Evolutionary conservation across 2,329 filamentous ascomycete species (phyloP), one percentile per base, ranked within the genome.

Genomic region (Venturia pyrina): DNA sequence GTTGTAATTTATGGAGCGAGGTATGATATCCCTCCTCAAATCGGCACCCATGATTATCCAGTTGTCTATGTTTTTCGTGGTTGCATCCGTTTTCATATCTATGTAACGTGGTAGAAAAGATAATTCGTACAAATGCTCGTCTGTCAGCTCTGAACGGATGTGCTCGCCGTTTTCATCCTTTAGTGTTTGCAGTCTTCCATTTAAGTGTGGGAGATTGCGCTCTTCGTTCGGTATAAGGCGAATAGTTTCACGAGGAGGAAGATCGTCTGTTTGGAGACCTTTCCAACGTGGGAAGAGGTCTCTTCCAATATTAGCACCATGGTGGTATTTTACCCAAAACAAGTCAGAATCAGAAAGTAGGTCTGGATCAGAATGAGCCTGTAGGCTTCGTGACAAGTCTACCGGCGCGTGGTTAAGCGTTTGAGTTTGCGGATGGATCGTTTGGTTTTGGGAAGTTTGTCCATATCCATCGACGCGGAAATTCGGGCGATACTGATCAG

Each of bases 31-130:
- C 37, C 28, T 59, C 32, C 53, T 59, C 28, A 59, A 24, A 37
- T 59, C 53, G 37, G 53, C 53, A 19, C 53, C 53, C 53, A 59
- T 59, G 53, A 59, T 59, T 59, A 59, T 59, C 53, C 53, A 59
- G 17, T 59, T 59, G 19, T 59, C 53, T 34, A 59, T 59, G 32
- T 59, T 59, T n/a, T 59, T 59, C 32, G 53, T 59, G 2, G 32
- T 37, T 10, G 53, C 53, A 59, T 59, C 53, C 15, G 32, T 37
- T n/a, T 59, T 59, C 53, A 59, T 59, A 19, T 59, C 53, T 34
- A 59, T 59, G 32, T 59, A 59, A 59, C 32, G 53, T 17, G 53
- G 53, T 8, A 59, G 32, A 21, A 59, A 59, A 11, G 53, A 32
- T 32, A 59, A 15, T n/a, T 59, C 32, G 32, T 59, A 59, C 2